phyloP scores from a whole-genome alignment of 2,329 filamentous ascomycete species.

The Claviceps monticola region DNA sequence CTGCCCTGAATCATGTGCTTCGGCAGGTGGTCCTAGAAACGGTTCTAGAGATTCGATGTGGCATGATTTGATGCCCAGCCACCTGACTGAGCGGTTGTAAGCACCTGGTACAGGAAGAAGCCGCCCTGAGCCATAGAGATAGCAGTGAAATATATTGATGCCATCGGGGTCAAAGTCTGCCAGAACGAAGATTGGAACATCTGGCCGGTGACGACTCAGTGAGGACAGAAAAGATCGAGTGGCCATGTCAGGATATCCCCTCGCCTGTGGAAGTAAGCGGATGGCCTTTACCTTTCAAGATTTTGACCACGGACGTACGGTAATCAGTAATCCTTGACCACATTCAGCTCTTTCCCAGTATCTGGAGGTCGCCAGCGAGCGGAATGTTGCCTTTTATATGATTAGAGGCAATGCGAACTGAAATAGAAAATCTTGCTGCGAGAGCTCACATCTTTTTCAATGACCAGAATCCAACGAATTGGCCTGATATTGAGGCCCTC shows the following conservation, averaged over 20 bases:
- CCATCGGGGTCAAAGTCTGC: conserved; percentile 70
- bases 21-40: neutral
- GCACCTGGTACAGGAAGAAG: conserved; percentile 45
- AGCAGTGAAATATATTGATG: conserved; percentile 58
- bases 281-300: neutral
- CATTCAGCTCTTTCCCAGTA: conserved; percentile 37
- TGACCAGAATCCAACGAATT: conserved; percentile 52
- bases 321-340: conserved; percentile 52
- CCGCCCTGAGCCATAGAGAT: conserved; percentile 53
- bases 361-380: conserved; percentile 43
- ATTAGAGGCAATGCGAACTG: neutral
- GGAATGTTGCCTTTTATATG: conserved; percentile 54
- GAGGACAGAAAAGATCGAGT: conserved; percentile 51
- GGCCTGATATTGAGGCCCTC: conserved; percentile 32
- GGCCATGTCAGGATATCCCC: conserved; percentile 67
- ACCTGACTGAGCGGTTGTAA: conserved; percentile 37
- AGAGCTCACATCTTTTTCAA: conserved; percentile 59
- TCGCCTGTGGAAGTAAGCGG: conserved; percentile 39
- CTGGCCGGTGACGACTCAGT: conserved; percentile 32
- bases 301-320: conserved; percentile 28
- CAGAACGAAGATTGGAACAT: conserved; percentile 46
- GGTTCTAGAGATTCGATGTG: conserved; percentile 21
- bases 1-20: neutral
- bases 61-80: conserved; percentile 46
- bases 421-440: neutral